Percentiles rank a stretch among this genome's conserved stretches.
Evolutionary conservation across 345 rosid genomes (phyloP).

Genomic region (Theobroma cacao): DNA sequence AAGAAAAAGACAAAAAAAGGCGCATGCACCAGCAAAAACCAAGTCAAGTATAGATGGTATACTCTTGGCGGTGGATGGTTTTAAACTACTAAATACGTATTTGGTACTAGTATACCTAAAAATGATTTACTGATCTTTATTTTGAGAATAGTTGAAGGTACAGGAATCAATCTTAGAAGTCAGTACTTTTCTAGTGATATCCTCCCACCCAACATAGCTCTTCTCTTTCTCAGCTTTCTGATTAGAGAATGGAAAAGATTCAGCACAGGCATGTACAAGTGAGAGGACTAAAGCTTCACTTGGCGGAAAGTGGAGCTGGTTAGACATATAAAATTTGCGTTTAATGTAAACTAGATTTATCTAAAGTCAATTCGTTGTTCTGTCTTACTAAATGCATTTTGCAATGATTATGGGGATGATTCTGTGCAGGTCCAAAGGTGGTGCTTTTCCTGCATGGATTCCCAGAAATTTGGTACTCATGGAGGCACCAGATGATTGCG

Average conservation of each 20-base stretch:
- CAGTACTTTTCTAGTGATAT: neutral
- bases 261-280: slow-evolving; percentile 8
- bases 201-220: neutral
- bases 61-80: too few species aligned
- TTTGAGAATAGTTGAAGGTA: neutral
- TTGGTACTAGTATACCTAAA: too few species aligned
- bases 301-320: neutral
- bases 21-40: neutral
- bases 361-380: neutral
- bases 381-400: neutral
- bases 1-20: too few species aligned
- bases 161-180: neutral
- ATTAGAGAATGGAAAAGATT: neutral
- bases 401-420: neutral
- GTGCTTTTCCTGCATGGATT: slow-evolving; percentile 44
- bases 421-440: slow-evolving; percentile 17
- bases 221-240: too few species aligned
- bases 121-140: too few species aligned
- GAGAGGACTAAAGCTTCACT: neutral
- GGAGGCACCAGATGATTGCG: slow-evolving; percentile 45
- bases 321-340: neutral
- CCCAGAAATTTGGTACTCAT: slow-evolving; percentile 45
- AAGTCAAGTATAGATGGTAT: too few species aligned
- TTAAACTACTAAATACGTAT: too few species aligned
- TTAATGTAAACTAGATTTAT: neutral